Conservation (phyloP, 441 rosid genomes). For the Hura crepitans region DNA sequence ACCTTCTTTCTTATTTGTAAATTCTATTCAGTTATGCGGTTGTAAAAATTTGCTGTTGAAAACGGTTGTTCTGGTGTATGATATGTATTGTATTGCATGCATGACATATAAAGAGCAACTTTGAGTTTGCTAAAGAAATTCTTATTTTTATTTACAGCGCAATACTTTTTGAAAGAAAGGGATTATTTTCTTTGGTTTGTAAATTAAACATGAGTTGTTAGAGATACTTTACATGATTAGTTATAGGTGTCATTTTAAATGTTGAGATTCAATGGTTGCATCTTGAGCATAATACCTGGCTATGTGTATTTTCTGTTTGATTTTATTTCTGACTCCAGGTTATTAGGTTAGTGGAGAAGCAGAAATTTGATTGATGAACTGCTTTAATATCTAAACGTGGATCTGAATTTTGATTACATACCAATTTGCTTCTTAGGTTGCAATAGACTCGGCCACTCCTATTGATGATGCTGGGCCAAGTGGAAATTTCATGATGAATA, state of each 20-base stretch:
- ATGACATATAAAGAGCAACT: background rate
- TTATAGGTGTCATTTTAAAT: background rate
- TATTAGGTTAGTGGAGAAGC: background rate
- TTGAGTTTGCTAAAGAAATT: background rate
- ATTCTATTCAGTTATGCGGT: background rate
- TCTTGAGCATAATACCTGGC: background rate
- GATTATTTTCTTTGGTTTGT: background rate
- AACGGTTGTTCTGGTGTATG: background rate
- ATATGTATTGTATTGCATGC: background rate
- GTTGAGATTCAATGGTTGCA: background rate
- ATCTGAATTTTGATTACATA: background rate
- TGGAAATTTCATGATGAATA: conserved; percentile 47
- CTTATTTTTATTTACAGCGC: background rate
- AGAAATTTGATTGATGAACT: background rate
- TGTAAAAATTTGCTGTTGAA: background rate
- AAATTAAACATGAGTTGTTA: background rate
- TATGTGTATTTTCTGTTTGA: background rate
- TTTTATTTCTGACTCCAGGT: background rate
- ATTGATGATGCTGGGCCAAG: conserved; percentile 79
- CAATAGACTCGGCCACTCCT: conserved; percentile 95
- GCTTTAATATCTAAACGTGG: background rate
- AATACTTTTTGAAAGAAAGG: background rate
- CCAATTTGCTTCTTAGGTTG: conserved; percentile 49
- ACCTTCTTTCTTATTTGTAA: background rate
- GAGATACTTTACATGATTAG: background rate